Evolutionary conservation across 768 basidiomycete species (phyloP).

Genomic region (Sutorius australiensis): DNA sequence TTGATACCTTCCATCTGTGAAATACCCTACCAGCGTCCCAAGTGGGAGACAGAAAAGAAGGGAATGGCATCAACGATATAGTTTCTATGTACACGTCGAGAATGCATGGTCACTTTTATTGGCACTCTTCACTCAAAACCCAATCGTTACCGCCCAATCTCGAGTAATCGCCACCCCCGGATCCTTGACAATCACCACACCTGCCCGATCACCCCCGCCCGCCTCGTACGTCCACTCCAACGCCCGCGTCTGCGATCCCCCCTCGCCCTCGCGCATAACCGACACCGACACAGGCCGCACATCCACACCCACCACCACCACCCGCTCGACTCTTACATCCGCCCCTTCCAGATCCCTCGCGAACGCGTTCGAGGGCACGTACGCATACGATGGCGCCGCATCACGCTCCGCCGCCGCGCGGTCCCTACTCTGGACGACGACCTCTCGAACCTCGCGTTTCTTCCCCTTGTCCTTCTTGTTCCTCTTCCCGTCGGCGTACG

Average conservation of each 20-base stretch:
- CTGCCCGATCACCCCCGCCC: slow-evolving; percentile 58
- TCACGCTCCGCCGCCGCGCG: slow-evolving; percentile 55
- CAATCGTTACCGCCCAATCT: slow-evolving; percentile 60
- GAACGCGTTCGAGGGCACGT: slow-evolving; percentile 61
- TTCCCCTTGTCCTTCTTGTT: not conserved
- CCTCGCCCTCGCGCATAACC: slow-evolving; percentile 46
- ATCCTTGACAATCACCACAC: slow-evolving; percentile 72
- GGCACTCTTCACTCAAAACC: slow-evolving; percentile 8
- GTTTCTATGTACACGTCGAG: not conserved
- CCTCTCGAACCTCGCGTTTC: slow-evolving; percentile 30
- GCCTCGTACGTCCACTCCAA: slow-evolving; percentile 67
- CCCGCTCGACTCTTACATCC: slow-evolving; percentile 72
- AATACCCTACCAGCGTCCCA: too few relatives aligned
- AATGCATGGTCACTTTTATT: not conserved
- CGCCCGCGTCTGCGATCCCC: slow-evolving; percentile 34
- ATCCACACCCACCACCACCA: slow-evolving; percentile 73
- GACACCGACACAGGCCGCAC: slow-evolving; percentile 52
- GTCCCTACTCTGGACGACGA: slow-evolving; percentile 51
- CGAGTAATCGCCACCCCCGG: slow-evolving; percentile 53
- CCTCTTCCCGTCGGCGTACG: slow-evolving; percentile 10
- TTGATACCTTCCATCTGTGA: not conserved
- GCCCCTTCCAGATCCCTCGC: slow-evolving; percentile 52
- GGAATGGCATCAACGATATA: not conserved
- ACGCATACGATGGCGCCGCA: slow-evolving; percentile 47
- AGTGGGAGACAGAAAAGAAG: too few relatives aligned